Evolutionary conservation across 371 early-diverging fungal species (phyloP), one percentile per base, ranked within the genome.

Genomic region (Mucor sp.): DNA sequence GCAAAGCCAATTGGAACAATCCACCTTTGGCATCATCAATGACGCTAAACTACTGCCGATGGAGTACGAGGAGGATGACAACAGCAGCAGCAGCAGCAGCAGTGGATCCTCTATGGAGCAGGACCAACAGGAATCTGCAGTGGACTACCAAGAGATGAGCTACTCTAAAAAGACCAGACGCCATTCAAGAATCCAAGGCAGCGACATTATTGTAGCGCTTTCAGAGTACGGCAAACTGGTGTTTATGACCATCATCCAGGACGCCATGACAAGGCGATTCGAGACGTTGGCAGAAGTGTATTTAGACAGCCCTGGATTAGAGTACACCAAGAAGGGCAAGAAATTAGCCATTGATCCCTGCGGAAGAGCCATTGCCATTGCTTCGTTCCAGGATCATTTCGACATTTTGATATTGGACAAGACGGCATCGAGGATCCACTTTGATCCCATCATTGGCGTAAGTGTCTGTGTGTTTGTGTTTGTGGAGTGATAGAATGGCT

Each of bases 141-240:
- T 19, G 5, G 58, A 41, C 3, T 61, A 58, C 32, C 56, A 55
- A 11, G 48, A 48, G n/a, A 30, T 58, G 28, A 25, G 11, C n/a
- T 68, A 63, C 41, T 53, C 62, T 5, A 58, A 60, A 53, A 65
- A 68, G 17, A 58, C 62, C 27, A 65, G 80, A 63, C 39, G 61
- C 1, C 79, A 77, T 63, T 44, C 79, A 1, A 58, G 23, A 7
- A 72, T 82, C 21, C 62, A 57, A 61, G 76, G 78, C 25, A 47
- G 71, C 15, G 76, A 82, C 47, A 67, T 82, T n/a, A 32, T 82
- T 3, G 75, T 77, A 9, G 66, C 62, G 21, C 44, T 79, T 11
- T 79, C 82, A 11, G 80, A 82, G 30, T 79, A 82, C 56, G 76
- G 78, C n/a, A 76, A 78, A 41, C 53, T 82, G 12, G 69, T 79